Percentiles rank a stretch among this genome's conserved stretches.
Conservation (phyloP, 1,284 basidiomycete species). For the Leccinum olivaceoglutinosum region DNA sequence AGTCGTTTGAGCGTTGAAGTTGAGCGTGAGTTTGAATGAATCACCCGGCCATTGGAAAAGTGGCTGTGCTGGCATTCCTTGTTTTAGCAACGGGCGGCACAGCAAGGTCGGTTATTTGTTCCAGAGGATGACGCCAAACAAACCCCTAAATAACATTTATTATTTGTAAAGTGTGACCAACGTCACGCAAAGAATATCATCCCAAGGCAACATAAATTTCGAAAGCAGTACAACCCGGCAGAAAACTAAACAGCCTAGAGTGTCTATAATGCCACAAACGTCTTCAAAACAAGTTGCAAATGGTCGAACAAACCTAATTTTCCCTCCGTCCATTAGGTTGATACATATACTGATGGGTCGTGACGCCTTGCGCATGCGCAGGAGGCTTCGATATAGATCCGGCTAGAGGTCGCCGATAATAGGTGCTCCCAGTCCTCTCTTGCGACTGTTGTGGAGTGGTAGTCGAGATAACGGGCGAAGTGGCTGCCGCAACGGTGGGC, state of each 20-base stretch:
- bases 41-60: conserved; percentile 14
- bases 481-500: conserved; percentile 38
- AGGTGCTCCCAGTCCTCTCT: conserved; percentile 29
- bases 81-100: conserved; percentile 13
- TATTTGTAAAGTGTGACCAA: conserved; percentile 14
- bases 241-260: conserved; percentile 6
- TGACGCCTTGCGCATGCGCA: conserved; percentile 29
- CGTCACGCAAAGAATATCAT: conserved; percentile 15
- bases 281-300: conserved; percentile 6
- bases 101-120: conserved; percentile 18
- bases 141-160: background rate
- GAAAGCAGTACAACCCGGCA: conserved; percentile 7
- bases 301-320: conserved; percentile 10
- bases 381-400: conserved; percentile 29
- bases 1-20: conserved; percentile 23
- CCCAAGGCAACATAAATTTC: conserved; percentile 17
- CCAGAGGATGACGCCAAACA: conserved; percentile 25
- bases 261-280: conserved; percentile 3
- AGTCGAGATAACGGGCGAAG: conserved; percentile 34
- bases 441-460: conserved; percentile 22
- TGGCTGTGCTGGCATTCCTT: conserved; percentile 21
- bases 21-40: conserved; percentile 13
- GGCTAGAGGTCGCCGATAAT: conserved; percentile 33
- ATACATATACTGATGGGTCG: conserved; percentile 42
- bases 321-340: conserved; percentile 37